Conservation (phyloP, 345 rosid species). For the Hibiscus trionum region DNA sequence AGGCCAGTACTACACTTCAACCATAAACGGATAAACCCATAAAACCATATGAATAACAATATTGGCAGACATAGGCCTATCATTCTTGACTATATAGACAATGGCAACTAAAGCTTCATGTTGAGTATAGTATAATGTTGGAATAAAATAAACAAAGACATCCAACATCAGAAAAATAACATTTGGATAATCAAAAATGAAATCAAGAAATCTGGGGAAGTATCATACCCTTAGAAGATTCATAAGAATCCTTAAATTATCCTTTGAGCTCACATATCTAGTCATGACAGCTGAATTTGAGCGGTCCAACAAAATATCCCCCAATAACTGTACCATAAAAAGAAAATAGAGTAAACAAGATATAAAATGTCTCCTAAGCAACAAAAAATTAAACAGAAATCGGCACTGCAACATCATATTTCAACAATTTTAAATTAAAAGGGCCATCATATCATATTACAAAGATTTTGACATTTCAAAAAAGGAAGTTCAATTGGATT, state of each 20-base stretch:
- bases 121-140: neutral
- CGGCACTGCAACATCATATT: neutral
- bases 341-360: neutral
- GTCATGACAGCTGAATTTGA: slow-evolving; percentile 79
- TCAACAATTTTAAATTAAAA: neutral
- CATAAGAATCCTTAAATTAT: slow-evolving; percentile 88
- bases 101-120: neutral
- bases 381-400: neutral
- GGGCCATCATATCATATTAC: neutral
- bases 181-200: neutral
- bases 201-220: slow-evolving; percentile 4
- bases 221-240: slow-evolving; percentile 75
- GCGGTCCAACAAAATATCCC: slow-evolving; percentile 81
- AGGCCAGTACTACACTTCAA: neutral
- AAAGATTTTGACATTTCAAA: neutral
- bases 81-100: too few relatives aligned
- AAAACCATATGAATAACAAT: neutral
- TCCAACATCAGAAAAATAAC: neutral
- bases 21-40: neutral
- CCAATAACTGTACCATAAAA: slow-evolving; percentile 51
- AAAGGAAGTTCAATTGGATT: neutral
- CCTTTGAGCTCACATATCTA: slow-evolving; percentile 79
- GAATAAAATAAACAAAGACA: neutral
- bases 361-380: neutral
- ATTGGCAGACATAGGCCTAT: neutral